Percentiles rank a stretch among this genome's conserved stretches.
phyloP scores from a whole-genome alignment of 139 green algal species.

The Coccomyxa sp. region DNA sequence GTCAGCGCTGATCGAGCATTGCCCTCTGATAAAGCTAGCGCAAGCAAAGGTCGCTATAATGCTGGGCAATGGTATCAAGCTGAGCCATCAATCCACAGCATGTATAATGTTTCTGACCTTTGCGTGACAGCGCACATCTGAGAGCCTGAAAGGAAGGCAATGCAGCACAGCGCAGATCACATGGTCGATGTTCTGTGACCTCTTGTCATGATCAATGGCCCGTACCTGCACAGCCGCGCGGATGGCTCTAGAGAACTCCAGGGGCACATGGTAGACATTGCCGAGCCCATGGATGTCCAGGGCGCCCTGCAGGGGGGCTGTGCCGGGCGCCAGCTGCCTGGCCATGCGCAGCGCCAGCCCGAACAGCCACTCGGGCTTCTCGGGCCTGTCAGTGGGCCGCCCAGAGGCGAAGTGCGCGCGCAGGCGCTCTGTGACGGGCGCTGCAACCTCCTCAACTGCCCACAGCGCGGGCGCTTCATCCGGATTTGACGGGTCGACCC shows the following conservation, averaged over 20 bases:
- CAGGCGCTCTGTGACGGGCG: slow-evolving; percentile 22
- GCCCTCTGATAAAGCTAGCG: too few relatives aligned
- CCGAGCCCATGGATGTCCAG: slow-evolving; percentile 18
- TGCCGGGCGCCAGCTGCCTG: slow-evolving; percentile 7
- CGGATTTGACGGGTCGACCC: background rate
- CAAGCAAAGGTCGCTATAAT: too few relatives aligned
- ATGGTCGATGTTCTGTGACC: too few relatives aligned
- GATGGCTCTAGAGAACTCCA: slow-evolving; percentile 42
- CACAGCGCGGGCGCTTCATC: slow-evolving; percentile 18
- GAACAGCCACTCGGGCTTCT: slow-evolving; percentile 51
- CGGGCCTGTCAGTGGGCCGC: slow-evolving; percentile 22
- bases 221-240: slow-evolving; percentile 15
- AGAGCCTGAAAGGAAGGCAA: too few relatives aligned
- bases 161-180: too few relatives aligned
- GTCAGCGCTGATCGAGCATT: too few relatives aligned
- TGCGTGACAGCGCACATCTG: too few relatives aligned
- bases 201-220: too few relatives aligned
- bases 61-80: too few relatives aligned
- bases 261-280: slow-evolving; percentile 19
- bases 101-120: too few relatives aligned
- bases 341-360: slow-evolving; percentile 16
- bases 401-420: slow-evolving; percentile 33
- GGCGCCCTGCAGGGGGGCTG: slow-evolving; percentile 31
- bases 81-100: too few relatives aligned
- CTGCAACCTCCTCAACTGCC: slow-evolving; percentile 33